Conservation (phyloP, 1,139 yeast species). For the Barnettozyma hawaiiensis region DNA sequence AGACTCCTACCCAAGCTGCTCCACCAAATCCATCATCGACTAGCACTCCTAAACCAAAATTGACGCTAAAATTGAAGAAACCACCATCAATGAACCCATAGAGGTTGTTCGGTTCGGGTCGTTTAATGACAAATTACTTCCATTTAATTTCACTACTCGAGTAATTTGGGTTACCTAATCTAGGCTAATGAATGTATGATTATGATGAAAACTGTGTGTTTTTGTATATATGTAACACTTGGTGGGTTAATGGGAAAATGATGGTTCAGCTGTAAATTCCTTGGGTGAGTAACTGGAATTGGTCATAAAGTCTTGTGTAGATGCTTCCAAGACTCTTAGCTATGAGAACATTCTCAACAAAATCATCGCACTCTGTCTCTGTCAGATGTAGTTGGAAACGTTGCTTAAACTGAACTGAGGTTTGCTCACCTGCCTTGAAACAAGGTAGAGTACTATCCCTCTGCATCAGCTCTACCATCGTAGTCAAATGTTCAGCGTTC, state of each 20-base stretch:
- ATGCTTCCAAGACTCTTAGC: conserved; percentile 82
- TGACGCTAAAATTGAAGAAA: conserved; percentile 21
- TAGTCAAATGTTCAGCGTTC: conserved; percentile 65
- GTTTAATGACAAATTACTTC: not conserved
- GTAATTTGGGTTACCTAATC: not conserved
- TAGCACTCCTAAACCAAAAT: conserved; percentile 7
- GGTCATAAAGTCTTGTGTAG: conserved; percentile 89
- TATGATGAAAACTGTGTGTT: not conserved
- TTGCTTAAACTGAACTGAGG: conserved; percentile 71
- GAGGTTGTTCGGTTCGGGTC: conserved; percentile 1
- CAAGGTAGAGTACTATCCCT: conserved; percentile 87
- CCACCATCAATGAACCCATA: conserved; percentile 28
- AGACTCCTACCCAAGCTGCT: not conserved
- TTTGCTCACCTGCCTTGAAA: conserved; percentile 79
- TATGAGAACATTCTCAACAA: conserved; percentile 69
- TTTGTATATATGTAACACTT: no score
- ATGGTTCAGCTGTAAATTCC: conserved; percentile 71
- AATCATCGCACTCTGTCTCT: conserved; percentile 68
- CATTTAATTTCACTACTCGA: not conserved
- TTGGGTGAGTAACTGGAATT: conserved; percentile 87
- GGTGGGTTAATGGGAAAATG: not conserved
- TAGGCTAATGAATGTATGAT: conserved; percentile 2
- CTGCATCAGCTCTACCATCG: conserved; percentile 89
- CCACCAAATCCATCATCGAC: not conserved
- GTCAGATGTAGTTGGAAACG: conserved; percentile 71